Conservation (phyloP, 176 grass and related monocot species). For the Aegilops speltoides region DNA sequence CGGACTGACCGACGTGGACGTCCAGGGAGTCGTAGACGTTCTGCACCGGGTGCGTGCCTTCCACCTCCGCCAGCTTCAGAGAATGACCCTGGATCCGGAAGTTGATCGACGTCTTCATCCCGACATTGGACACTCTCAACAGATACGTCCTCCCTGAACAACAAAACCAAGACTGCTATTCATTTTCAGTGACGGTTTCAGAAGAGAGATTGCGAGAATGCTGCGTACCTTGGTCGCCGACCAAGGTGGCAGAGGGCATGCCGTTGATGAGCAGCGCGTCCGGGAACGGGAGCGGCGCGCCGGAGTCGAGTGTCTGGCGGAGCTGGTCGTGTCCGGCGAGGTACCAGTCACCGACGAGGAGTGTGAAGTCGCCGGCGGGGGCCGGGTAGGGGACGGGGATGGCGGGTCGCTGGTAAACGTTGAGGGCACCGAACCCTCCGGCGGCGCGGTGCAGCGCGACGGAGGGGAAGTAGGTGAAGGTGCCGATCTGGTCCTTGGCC, state of each 20-base stretch:
- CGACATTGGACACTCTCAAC: constrained; percentile 76
- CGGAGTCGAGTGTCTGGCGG: constrained; percentile 47
- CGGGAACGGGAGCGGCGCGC: constrained; percentile 38
- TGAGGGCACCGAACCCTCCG: constrained; percentile 72
- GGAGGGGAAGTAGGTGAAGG: constrained; percentile 78
- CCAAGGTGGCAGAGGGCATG: constrained; percentile 36
- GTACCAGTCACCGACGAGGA: constrained; percentile 87
- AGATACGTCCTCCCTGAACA: constrained; percentile 66
- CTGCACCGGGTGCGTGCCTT: constrained; percentile 83
- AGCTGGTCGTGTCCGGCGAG: constrained; percentile 41
- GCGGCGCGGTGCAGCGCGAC: constrained; percentile 64
- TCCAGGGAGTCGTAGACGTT: constrained; percentile 75
- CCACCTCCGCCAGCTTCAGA: constrained; percentile 62
- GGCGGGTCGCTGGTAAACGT: constrained; percentile 63
- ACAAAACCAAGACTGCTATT: background rate
- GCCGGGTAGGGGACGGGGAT: constrained; percentile 65
- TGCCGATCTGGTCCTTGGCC: constrained; percentile 85
- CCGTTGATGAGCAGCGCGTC: constrained; percentile 75
- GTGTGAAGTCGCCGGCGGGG: constrained; percentile 60
- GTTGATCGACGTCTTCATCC: constrained; percentile 60
- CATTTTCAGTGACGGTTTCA: background rate
- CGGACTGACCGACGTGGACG: constrained; percentile 78
- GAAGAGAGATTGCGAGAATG: background rate
- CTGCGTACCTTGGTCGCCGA: constrained; percentile 51
- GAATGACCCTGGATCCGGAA: constrained; percentile 62